phyloP scores from a whole-genome alignment of 1,284 basidiomycete genomes.

The Vanrija humicola region DNA sequence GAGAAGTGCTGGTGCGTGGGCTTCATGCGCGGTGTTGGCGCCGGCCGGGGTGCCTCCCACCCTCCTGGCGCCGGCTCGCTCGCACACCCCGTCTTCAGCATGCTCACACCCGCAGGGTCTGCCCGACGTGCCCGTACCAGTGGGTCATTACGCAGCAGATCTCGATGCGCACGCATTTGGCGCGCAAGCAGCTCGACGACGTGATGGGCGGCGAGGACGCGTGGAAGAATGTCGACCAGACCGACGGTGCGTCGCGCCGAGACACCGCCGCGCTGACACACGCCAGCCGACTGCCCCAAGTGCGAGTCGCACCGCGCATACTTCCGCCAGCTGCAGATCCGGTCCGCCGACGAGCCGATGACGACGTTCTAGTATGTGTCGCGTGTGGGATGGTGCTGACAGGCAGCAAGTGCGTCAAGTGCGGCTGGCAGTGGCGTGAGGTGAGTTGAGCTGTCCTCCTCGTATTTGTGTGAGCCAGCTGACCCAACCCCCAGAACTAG shows the following conservation, averaged over 20 bases:
- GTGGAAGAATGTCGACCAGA: conserved; percentile 94
- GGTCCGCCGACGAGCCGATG: conserved; percentile 95
- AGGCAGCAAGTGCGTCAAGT: conserved; percentile 45
- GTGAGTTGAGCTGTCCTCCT: conserved; percentile 12
- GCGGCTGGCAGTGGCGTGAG: conserved; percentile 49
- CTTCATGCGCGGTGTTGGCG: too few species aligned
- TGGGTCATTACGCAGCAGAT: conserved; percentile 74
- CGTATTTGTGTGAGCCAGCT: neutral
- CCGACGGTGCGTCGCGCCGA: conserved; percentile 68
- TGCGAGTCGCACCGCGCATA: conserved; percentile 77
- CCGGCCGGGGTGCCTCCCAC: too few species aligned
- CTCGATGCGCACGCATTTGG: conserved; percentile 77
- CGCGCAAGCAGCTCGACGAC: conserved; percentile 85
- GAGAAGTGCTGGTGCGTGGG: conserved; percentile 46
- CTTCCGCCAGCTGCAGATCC: conserved; percentile 93
- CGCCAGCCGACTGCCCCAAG: conserved; percentile 62
- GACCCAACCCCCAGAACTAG: neutral
- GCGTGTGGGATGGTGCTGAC: neutral
- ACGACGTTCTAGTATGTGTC: conserved; percentile 73
- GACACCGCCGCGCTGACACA: neutral
- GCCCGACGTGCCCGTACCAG: conserved; percentile 91
- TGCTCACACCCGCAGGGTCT: conserved; percentile 71
- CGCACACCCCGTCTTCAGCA: neutral
- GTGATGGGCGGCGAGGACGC: conserved; percentile 88
- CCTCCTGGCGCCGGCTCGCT: too few species aligned